Evolutionary conservation across 768 basidiomycete genomes (phyloP), one percentile per base, ranked within the genome.

Genomic region (Astraeus odoratus): DNA sequence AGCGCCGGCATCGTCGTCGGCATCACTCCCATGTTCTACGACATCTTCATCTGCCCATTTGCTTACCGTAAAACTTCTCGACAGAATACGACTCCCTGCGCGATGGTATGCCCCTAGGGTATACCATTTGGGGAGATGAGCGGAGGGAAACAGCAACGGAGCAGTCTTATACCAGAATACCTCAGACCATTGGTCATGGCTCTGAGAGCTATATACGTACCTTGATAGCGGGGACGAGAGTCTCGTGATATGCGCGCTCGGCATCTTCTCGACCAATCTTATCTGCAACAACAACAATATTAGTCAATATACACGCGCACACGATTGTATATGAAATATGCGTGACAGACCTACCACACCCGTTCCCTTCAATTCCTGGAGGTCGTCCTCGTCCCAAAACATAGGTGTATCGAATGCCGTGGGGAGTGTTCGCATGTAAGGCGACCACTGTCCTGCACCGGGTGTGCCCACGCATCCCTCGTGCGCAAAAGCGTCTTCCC

Each of bases 31-130:
- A 16, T 61, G 69, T 12, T 73, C 68, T 3, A 56, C 55, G 10
- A 56, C 47, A 23, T 48, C 54, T 4, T 56, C 61, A 18, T 55
- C 57, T 40, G 68, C 65, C 73, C 76, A 78, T 43, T 68, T 73
- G 47, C 83, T 81, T 24, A 99, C 80, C 24, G 78, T 80, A 65
- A 99, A 99, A 56, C 92, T 93, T 33, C 96, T 76, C 4, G 93
- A 96, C 5, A 97, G 74, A 47, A 99, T 90, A 20, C 88, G 76
- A 50, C 88, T 93, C 7, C 96, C 96, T 72, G 88, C 89, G 25
- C 86, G 64, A 61, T 98, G 96, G 57, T 86, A 97, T 16, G 74
- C 69, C 34, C 80, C 75, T 12, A 93, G 61, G 0, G 83, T 78
- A 63, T 86, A 96, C 57, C 74, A 66, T 16, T 52, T 57, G 3